A percentile compares a stretch with the other conserved stretches of the same genome.
phyloP scores from a whole-genome alignment of 2,329 filamentous ascomycete species.

The Trichoderma brevicompactum region DNA sequence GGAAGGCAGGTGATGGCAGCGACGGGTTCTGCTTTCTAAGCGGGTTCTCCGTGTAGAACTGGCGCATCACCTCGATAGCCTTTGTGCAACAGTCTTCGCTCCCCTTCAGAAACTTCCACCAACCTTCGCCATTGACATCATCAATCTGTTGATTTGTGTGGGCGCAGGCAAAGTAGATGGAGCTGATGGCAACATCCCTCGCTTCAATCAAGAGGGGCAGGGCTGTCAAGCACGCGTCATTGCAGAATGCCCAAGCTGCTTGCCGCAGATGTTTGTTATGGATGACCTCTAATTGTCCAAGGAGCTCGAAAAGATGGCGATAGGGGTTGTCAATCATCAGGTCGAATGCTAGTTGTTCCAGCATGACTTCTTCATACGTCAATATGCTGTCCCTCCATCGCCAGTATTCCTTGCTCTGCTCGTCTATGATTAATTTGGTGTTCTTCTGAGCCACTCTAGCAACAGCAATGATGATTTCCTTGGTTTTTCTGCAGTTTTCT shows the following conservation, averaged over 20 bases:
- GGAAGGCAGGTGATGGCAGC: constrained; percentile 59
- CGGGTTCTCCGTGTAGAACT: constrained; percentile 68
- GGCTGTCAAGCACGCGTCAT: constrained; percentile 83
- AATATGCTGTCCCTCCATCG: constrained; percentile 94
- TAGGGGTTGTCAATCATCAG: constrained; percentile 89
- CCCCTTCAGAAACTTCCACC: constrained; percentile 83
- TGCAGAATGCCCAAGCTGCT: constrained; percentile 90
- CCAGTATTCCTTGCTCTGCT: constrained; percentile 98
- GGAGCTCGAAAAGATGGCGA: constrained; percentile 78
- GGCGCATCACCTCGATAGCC: constrained; percentile 77
- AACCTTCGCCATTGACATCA: constrained; percentile 74
- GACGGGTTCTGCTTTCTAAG: constrained; percentile 60
- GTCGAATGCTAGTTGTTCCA: constrained; percentile 93
- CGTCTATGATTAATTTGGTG: constrained; percentile 84
- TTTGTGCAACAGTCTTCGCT: constrained; percentile 70
- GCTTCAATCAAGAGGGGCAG: constrained; percentile 81
- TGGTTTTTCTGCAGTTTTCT: constrained; percentile 95
- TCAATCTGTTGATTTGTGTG: constrained; percentile 76
- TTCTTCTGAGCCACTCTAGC: constrained; percentile 96
- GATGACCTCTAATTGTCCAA: constrained; percentile 72
- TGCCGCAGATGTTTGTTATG: constrained; percentile 84
- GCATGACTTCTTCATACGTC: constrained; percentile 87
- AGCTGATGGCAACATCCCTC: constrained; percentile 79
- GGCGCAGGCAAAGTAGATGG: constrained; percentile 83
- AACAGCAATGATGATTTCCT: constrained; percentile 90